Evolutionary conservation across 495 filamentous ascomycete genomes (phyloP), one percentile per base, ranked within the genome.

Genomic region (Xylaria castorea): DNA sequence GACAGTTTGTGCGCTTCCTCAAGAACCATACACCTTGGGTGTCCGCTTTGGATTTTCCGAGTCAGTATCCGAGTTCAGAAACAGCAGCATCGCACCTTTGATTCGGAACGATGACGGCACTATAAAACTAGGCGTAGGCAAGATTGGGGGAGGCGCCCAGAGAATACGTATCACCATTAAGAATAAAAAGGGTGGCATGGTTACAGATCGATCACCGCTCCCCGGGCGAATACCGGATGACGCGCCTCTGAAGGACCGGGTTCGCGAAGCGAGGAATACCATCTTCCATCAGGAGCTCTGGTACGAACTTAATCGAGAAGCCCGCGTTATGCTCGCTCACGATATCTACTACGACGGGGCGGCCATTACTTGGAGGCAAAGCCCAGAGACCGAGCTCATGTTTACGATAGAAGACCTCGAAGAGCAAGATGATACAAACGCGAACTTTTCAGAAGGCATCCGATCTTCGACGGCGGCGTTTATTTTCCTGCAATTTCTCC

Each of bases 251-350:
- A 90, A 94, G 72, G 84, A 90, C 46, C 87, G 87, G 9, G 93
- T 98, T 57, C 86, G 91, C 22, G 91, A 94, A 74, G 93, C 94
- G 14, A 90, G 95, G 36, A 92, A 99, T 79, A 94, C 92, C 68
- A 85, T 97, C 1, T 98, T 93, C 77, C 92, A 95, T 67, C 91
- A 97, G 76, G 97, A 99, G 78, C 81, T 99, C n/a, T 97, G 94
- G 86, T 90, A 97, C 73, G 96, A 98, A 80, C 80, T 99, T 27
- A 89, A 91, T 61, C 88, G 92, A 14, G 97, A 99, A 81, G 91
- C 92, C 2, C 90, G 93, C 7, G 82, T 86, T 0, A 82, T 97
- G 48, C 85, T 89, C 12, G 87, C 87, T 53, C 88, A 90, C 30
- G 87, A 90, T 11, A 90, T 97, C 14, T 88, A 86, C 20, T 85